phyloP scores from a whole-genome alignment of 2,329 filamentous ascomycete species.

The Trichoderma polysporum region DNA sequence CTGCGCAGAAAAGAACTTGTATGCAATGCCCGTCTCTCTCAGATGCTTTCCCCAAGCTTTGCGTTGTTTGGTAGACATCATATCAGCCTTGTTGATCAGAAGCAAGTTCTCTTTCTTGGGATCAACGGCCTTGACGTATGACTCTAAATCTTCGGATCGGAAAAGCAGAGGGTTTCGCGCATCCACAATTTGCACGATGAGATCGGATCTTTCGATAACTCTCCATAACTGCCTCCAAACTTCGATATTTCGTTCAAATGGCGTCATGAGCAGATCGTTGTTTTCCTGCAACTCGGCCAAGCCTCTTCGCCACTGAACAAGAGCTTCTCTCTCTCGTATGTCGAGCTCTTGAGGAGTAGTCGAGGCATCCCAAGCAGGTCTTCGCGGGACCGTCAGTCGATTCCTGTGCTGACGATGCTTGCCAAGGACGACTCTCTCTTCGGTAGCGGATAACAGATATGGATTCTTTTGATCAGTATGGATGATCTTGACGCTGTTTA shows the following conservation, averaged over 20 bases:
- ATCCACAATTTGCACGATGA: conserved; percentile 98
- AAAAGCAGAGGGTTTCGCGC: conserved; percentile 93
- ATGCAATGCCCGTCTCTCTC: conserved; percentile 75
- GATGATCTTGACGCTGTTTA: conserved; percentile 99
- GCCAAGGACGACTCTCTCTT: conserved; percentile 73
- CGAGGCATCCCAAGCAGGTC: conserved; percentile 82
- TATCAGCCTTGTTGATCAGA: conserved; percentile 97
- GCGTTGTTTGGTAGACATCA: conserved; percentile 89
- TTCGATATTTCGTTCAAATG: conserved; percentile 94
- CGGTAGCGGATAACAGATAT: conserved; percentile 79
- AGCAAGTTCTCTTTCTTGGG: conserved; percentile 84
- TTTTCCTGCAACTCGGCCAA: conserved; percentile 91
- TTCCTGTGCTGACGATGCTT: conserved; percentile 82
- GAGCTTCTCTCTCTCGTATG: conserved; percentile 70
- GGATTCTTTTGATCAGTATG: conserved; percentile 96
- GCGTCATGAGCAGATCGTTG: conserved; percentile 93
- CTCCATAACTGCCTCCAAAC: conserved; percentile 98
- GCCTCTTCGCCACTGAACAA: conserved; percentile 85
- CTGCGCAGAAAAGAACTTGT: conserved; percentile 94
- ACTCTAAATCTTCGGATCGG: conserved; percentile 87
- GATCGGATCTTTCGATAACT: conserved; percentile 93
- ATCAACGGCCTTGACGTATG: conserved; percentile 91
- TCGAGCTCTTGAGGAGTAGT: conserved; percentile 86
- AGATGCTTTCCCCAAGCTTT: conserved; percentile 85
- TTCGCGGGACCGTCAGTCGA: conserved; percentile 81